A percentile compares a stretch with the other conserved stretches of the same genome.
These are phyloP conservation scores for Cyberlindnera veronae DNA, from an alignment of 805 yeast species.

Conservation along the genomic window DNA sequence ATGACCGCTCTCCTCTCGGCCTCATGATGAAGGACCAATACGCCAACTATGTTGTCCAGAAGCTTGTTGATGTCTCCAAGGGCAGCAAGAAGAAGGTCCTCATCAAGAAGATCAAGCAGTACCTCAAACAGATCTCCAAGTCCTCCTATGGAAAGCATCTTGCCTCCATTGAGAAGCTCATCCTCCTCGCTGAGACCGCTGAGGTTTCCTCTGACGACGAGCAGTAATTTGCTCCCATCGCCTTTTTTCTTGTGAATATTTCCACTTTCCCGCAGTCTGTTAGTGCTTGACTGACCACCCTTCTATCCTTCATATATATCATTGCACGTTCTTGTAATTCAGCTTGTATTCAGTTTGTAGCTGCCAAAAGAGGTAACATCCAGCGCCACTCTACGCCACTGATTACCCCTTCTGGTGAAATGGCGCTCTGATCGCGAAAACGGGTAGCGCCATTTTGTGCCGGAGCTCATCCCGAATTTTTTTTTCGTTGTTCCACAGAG, in stretches of 20 bases:
- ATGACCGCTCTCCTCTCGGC: constrained; percentile 69
- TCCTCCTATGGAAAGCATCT: constrained; percentile 76
- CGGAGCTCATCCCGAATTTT: constrained; percentile 15
- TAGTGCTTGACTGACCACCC: too few relatives aligned
- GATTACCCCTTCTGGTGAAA: too few relatives aligned
- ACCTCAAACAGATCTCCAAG: constrained; percentile 68
- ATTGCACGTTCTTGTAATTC: too few relatives aligned
- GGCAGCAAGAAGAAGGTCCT: constrained; percentile 66
- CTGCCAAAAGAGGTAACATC: too few relatives aligned
- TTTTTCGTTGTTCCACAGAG: constrained; percentile 3
- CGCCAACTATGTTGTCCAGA: constrained; percentile 96
- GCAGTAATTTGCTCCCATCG: background rate
- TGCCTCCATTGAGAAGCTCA: constrained; percentile 69
- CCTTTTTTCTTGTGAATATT: background rate
- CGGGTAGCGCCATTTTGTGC: too few relatives aligned
- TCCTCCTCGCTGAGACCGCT: constrained; percentile 27
- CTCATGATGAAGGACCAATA: constrained; percentile 97
- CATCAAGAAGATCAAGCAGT: constrained; percentile 74
- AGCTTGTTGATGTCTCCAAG: constrained; percentile 77
- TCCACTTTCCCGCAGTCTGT: too few relatives aligned
- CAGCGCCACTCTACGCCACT: too few relatives aligned
- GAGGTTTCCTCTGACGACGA: constrained; percentile 23
- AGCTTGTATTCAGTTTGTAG: too few relatives aligned
- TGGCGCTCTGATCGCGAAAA: too few relatives aligned
- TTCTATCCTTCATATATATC: too few relatives aligned